These are phyloP conservation scores for Ceriops tagal DNA, from an alignment of 345 rosid genomes.

Conservation along the genomic window DNA sequence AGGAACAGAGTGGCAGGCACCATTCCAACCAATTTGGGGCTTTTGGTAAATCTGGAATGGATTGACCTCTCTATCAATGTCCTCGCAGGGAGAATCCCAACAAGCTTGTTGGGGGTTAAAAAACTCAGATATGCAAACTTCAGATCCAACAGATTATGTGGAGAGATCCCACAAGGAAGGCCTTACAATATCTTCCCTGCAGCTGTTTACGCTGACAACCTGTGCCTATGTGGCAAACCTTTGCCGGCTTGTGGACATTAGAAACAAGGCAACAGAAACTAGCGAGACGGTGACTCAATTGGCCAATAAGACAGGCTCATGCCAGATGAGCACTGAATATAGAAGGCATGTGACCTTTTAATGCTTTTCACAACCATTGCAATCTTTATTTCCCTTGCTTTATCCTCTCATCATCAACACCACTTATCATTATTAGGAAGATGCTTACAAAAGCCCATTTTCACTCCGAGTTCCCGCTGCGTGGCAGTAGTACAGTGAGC, in stretches of 20 bases:
- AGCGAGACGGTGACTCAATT: conserved; percentile 64
- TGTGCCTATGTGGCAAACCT: conserved; percentile 91
- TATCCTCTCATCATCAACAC: neutral
- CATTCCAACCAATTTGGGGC: conserved; percentile 63
- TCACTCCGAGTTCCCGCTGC: neutral
- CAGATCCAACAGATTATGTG: conserved; percentile 83
- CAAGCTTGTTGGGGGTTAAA: conserved; percentile 50
- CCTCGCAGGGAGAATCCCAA: conserved; percentile 69
- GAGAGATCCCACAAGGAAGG: conserved; percentile 84
- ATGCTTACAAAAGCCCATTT: neutral
- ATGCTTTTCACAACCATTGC: conserved; percentile 8
- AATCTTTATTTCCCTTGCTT: no score
- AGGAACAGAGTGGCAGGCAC: conserved; percentile 68
- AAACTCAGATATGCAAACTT: conserved; percentile 67
- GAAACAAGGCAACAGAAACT: conserved; percentile 38
- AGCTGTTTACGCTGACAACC: conserved; percentile 78
- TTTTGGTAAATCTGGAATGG: conserved; percentile 57
- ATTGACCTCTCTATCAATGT: conserved; percentile 71
- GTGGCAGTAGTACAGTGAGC: neutral
- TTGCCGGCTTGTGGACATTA: conserved; percentile 62
- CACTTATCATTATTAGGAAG: neutral
- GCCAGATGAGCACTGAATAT: conserved; percentile 26
- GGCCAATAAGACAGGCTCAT: conserved; percentile 23
- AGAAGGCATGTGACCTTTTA: conserved; percentile 2
- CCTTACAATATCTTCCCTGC: conserved; percentile 78